These are phyloP conservation scores for Prunus mongolica DNA, from an alignment of 306 rosid species.

Conservation along the genomic window DNA sequence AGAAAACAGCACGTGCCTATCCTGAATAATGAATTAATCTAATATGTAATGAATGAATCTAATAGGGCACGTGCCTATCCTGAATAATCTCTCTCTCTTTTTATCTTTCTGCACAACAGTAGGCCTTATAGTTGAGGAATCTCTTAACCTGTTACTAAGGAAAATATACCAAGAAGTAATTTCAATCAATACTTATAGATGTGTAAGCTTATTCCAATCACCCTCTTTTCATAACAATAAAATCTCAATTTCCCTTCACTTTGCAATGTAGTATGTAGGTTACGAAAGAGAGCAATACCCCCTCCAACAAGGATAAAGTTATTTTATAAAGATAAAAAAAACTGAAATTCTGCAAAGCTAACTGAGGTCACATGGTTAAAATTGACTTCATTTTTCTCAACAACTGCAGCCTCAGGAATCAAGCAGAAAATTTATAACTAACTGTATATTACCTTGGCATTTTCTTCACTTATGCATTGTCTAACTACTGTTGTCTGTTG, in stretches of 20 bases:
- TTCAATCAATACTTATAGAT: neutral
- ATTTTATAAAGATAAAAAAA: neutral
- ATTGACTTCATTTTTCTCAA: slow-evolving; percentile 1
- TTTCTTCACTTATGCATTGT: slow-evolving; percentile 61
- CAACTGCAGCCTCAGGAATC: neutral
- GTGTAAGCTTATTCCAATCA: neutral
- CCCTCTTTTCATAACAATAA: neutral
- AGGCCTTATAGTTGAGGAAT: neutral
- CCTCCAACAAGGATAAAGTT: neutral
- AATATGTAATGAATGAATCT: neutral
- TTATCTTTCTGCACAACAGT: neutral
- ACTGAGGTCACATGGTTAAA: neutral
- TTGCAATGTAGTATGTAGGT: too few species aligned
- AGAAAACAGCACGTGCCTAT: neutral
- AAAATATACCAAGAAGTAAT: neutral
- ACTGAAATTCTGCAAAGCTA: neutral
- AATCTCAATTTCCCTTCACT: neutral
- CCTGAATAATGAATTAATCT: neutral
- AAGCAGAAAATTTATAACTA: slow-evolving; percentile 1
- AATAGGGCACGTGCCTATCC: neutral
- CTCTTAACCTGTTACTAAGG: neutral
- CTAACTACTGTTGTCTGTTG: slow-evolving; percentile 77
- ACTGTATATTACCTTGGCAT: slow-evolving; percentile 55
- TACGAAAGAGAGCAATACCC: too few species aligned
- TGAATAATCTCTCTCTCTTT: neutral